phyloP scores from a whole-genome alignment of 495 filamentous ascomycete species.

The Annulohypoxylon bovei region DNA sequence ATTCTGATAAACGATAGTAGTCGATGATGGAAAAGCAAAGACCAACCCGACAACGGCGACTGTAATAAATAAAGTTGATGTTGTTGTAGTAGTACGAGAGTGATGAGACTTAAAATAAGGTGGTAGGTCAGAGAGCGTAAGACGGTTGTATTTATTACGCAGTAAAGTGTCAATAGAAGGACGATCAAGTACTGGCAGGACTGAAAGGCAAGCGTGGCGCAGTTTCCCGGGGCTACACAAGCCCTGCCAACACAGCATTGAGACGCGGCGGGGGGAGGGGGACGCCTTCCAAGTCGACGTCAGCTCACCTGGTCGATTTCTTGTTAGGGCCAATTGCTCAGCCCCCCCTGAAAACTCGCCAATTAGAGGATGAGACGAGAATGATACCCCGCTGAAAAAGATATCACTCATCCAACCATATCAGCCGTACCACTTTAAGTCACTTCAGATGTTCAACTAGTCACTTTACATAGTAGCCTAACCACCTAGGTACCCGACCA shows the following conservation, averaged over 20 bases:
- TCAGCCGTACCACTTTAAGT: neutral
- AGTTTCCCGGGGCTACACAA: conserved; percentile 31
- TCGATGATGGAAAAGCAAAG: conserved; percentile 3
- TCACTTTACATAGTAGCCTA: conserved; percentile 2
- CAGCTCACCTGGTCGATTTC: conserved; percentile 28
- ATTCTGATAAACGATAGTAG: neutral
- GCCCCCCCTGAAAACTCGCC: conserved; percentile 24
- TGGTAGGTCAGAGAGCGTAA: conserved; percentile 23
- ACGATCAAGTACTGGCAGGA: conserved; percentile 1
- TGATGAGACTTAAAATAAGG: conserved; percentile 7
- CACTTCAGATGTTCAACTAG: too few species aligned
- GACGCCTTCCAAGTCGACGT: conserved; percentile 24
- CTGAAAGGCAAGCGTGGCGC: conserved; percentile 39
- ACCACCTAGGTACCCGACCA: conserved; percentile 3
- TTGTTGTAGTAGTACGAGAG: neutral
- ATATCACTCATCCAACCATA: conserved; percentile 24
- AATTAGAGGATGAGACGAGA: conserved; percentile 20
- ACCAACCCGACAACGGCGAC: conserved; percentile 19
- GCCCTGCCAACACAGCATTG: conserved; percentile 38
- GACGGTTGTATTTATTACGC: conserved; percentile 44
- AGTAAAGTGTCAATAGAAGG: conserved; percentile 13
- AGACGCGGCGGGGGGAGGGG: conserved; percentile 5
- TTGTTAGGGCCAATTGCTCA: conserved; percentile 31
- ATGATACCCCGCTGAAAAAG: conserved; percentile 23
- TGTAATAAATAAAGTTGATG: conserved; percentile 31